phyloP scores from a whole-genome alignment of 2,329 filamentous ascomycete species.

The Cryphonectria naterciae region DNA sequence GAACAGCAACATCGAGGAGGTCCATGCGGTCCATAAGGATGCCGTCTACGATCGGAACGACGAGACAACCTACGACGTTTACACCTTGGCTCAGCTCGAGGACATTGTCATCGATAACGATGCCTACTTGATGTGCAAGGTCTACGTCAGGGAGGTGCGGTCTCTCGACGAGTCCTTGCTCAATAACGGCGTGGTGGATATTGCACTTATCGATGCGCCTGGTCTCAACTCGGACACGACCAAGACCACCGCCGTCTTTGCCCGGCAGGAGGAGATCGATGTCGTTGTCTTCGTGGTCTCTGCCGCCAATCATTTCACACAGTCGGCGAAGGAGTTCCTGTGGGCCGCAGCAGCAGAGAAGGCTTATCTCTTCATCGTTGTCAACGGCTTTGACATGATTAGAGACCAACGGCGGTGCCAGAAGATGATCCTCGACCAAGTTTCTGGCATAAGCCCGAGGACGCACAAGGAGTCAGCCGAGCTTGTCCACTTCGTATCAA shows the following conservation, averaged over 20 bases:
- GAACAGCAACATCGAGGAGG: conserved; percentile 89
- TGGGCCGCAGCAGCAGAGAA: conserved; percentile 95
- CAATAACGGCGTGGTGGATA: conserved; percentile 97
- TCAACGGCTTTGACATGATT: conserved; percentile 96
- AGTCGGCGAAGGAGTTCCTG: conserved; percentile 97
- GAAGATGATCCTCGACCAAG: conserved; percentile 90
- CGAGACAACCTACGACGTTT: conserved; percentile 93
- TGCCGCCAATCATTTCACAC: conserved; percentile 95
- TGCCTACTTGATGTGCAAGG: conserved; percentile 91
- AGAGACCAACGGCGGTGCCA: conserved; percentile 88
- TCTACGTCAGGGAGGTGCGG: conserved; percentile 90
- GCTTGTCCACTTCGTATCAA: conserved; percentile 96
- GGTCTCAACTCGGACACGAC: conserved; percentile 95
- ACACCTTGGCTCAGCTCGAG: conserved; percentile 76
- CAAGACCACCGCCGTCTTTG: conserved; percentile 96
- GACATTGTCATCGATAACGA: conserved; percentile 88
- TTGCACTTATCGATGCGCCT: conserved; percentile 94
- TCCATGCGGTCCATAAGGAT: conserved; percentile 90
- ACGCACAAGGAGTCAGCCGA: conserved; percentile 93
- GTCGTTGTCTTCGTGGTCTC: conserved; percentile 98
- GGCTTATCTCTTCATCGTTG: conserved; percentile 98
- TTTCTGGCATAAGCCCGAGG: conserved; percentile 82
- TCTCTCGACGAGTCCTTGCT: conserved; percentile 90
- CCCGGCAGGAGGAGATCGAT: conserved; percentile 96
- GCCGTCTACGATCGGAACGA: conserved; percentile 82